These are phyloP conservation scores for Maudiozyma bulderi DNA, from an alignment of 805 yeast genomes.

Conservation along the genomic window DNA sequence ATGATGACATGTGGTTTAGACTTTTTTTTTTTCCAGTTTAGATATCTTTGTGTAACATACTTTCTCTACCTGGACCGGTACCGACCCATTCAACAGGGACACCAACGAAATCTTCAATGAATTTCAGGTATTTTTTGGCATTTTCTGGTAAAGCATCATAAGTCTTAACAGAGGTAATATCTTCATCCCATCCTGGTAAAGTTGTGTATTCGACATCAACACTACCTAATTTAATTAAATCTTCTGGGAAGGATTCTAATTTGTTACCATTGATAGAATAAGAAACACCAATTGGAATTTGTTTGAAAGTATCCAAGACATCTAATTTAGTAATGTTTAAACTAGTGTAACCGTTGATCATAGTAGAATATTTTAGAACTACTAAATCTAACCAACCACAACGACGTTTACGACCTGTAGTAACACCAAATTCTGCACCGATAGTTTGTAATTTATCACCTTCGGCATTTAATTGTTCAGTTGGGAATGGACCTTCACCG, in stretches of 20 bases:
- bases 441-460: constrained; percentile 85
- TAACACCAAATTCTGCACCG: constrained; percentile 95
- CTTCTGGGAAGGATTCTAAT: constrained; percentile 84
- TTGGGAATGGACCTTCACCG: constrained; percentile 98
- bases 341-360: constrained; percentile 90
- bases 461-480: constrained; percentile 81
- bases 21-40: neutral
- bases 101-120: constrained; percentile 72
- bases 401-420: constrained; percentile 97
- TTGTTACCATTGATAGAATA: constrained; percentile 72
- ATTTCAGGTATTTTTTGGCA: constrained; percentile 76
- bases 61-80: constrained; percentile 94
- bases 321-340: constrained; percentile 93
- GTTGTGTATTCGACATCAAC: constrained; percentile 90
- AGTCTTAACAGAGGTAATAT: constrained; percentile 59
- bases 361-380: constrained; percentile 80
- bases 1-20: neutral
- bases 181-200: constrained; percentile 88
- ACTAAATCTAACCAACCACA: constrained; percentile 99
- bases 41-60: constrained; percentile 60
- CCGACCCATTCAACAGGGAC: constrained; percentile 96
- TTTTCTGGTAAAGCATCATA: constrained; percentile 79
- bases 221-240: constrained; percentile 66
- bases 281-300: constrained; percentile 78
- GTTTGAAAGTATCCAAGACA: constrained; percentile 82